These are phyloP conservation scores for Silene latifolia DNA, from an alignment of 148 eudicot genomes.

Conservation along the genomic window DNA sequence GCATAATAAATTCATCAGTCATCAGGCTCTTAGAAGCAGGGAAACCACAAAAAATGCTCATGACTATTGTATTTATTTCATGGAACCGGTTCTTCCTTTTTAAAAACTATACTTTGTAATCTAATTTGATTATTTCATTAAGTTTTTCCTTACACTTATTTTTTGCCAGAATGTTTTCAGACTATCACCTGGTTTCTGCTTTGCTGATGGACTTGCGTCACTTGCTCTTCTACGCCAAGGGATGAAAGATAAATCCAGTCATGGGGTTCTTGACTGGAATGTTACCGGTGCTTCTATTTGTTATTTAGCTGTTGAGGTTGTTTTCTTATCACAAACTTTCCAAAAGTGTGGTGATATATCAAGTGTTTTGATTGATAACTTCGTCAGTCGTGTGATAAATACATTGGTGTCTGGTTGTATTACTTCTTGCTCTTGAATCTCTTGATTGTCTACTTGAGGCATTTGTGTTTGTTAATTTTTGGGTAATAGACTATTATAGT, in stretches of 20 bases:
- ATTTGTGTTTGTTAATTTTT: not conserved
- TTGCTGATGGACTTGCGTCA: constrained; percentile 98
- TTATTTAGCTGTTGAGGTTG: constrained; percentile 86
- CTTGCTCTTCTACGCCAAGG: constrained; percentile 93
- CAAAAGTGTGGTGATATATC: not conserved
- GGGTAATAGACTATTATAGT: not conserved
- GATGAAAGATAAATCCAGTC: constrained; percentile 75
- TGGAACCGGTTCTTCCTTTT: not conserved
- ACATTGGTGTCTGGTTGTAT: not conserved
- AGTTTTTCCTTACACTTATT: constrained; percentile 14
- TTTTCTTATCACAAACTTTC: constrained; percentile 22
- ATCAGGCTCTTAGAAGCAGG: not conserved
- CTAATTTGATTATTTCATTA: constrained; percentile 12
- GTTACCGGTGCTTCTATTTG: constrained; percentile 88
- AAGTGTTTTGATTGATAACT: constrained; percentile 5
- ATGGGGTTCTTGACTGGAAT: constrained; percentile 78
- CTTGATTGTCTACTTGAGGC: not conserved
- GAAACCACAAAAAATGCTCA: not conserved
- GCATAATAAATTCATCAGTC: not conserved
- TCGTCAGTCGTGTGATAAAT: not conserved
- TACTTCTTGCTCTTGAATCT: not conserved
- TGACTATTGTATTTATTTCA: not conserved
- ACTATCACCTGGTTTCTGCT: constrained; percentile 95
- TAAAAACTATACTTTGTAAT: not conserved
- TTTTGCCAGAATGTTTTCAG: constrained; percentile 77